Conservation (phyloP, 768 basidiomycete species). For the Leccinum incarnatum region DNA sequence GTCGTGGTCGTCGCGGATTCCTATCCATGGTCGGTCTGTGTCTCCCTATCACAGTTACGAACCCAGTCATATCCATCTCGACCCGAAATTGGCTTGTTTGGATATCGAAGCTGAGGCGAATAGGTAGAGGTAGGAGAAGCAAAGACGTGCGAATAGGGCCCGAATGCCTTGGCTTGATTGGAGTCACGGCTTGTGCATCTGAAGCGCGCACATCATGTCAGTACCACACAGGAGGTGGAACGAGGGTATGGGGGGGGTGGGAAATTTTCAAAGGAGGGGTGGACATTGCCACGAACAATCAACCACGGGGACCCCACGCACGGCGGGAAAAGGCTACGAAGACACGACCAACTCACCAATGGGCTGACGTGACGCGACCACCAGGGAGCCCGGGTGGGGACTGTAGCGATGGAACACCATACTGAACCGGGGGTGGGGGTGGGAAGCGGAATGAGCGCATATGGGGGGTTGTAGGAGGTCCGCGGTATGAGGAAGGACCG, state of each 20-base stretch:
- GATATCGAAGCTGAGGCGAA: constrained; percentile 1
- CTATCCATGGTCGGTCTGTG: constrained; percentile 25
- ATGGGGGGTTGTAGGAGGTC: not conserved
- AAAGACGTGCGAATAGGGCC: constrained; percentile 6
- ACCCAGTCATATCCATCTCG: constrained; percentile 3
- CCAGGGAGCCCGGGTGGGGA: constrained; percentile 17
- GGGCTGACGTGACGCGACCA: constrained; percentile 6
- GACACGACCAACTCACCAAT: constrained; percentile 17
- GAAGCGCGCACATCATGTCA: constrained; percentile 5
- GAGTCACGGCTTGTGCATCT: constrained; percentile 17
- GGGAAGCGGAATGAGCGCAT: constrained; percentile 10
- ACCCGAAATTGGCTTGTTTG: constrained; percentile 1
- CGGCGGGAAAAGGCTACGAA: not conserved
- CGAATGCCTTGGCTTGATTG: constrained; percentile 3
- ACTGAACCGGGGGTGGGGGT: constrained; percentile 10
- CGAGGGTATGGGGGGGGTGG: not conserved
- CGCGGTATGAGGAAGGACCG: constrained; percentile 8
- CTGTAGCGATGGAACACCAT: constrained; percentile 12
- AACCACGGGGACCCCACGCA: not conserved
- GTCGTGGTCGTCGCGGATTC: constrained; percentile 29
- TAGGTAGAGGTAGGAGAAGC: not conserved
- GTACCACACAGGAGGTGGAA: not conserved
- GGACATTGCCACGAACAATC: constrained; percentile 2
- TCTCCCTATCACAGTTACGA: constrained; percentile 21
- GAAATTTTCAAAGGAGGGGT: not conserved